Base-by-base conservation (phyloP, 1,284 basidiomycete species). In the Porodaedalea pini region DNA sequence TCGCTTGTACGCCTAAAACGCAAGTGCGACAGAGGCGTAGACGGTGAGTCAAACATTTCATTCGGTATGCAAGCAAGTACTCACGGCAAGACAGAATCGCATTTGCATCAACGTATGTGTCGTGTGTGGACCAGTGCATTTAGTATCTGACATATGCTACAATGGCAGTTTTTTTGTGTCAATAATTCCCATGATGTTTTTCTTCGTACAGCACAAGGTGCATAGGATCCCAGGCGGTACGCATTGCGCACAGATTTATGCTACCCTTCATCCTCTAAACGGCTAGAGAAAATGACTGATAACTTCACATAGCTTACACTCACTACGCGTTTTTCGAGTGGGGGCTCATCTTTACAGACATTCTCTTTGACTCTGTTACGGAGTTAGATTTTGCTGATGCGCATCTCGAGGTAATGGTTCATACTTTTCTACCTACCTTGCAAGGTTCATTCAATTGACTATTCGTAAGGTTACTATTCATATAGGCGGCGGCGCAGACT, bases 291-390 rank as follows among this genome's bases (percentile, higher is more conserved):
- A 34, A 10, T 41, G 21, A 50, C 21, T 23, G 21, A 21, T 27
- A 34, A 48, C 37, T 11, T 48, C 17, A 21, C 58, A 15, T 64
- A 92, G 92, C 92, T 8, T 95, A 94, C 71, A 92, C 90, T 0
- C 75, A 75, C 51, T 96, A 94, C 66, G 83, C 87, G 51, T 86
- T 94, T 69, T 90, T 92, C 62, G 92, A 96, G 71, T 96, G 92
- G 92, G 76, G 77, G 1, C 80, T 95, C 50, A 92, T 95, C 45
- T 67, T 89, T 53, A 79, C 88, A 60, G 92, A 96, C 62, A 76
- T 95, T 25, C 64, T 83, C 13, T 95, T 86, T 64, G 93, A 95
- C 68, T 84, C 90, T 0, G 70, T 86, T 7, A 69, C 81, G 0
- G 79, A 80, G 52, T 70, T 77, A 17, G 91, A 94, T 63, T 82